These are phyloP conservation scores for Pleurotus salmoneostramineus DNA, from an alignment of 768 basidiomycete genomes.

Conservation along the genomic window DNA sequence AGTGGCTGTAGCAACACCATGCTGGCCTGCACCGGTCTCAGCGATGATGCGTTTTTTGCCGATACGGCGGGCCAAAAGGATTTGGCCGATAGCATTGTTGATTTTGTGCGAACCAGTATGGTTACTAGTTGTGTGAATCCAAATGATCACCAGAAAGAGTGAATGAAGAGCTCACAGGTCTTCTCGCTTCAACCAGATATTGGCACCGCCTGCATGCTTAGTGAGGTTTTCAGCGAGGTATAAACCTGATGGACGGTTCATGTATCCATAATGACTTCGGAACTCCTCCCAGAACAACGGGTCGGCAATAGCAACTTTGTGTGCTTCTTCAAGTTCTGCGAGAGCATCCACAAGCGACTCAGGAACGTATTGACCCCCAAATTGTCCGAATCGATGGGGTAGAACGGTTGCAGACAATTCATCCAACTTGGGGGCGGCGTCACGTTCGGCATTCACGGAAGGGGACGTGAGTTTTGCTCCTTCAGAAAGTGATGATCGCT, in stretches of 20 bases:
- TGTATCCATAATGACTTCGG: constrained; percentile 83
- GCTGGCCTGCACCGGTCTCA: constrained; percentile 98
- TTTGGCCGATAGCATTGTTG: constrained; percentile 98
- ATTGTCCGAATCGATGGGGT: constrained; percentile 87
- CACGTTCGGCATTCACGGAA: constrained; percentile 22
- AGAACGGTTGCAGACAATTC: constrained; percentile 42
- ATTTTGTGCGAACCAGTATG: constrained; percentile 99
- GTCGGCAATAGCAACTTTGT: constrained; percentile 82
- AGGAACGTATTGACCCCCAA: constrained; percentile 97
- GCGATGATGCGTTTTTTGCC: constrained; percentile 98
- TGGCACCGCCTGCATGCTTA: constrained; percentile 86
- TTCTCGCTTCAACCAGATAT: constrained; percentile 97
- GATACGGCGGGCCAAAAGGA: constrained; percentile 87
- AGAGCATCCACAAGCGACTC: constrained; percentile 94
- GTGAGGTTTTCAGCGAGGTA: constrained; percentile 92
- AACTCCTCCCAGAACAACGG: constrained; percentile 93
- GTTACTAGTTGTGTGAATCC: constrained; percentile 47
- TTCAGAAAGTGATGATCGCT: constrained; percentile 23
- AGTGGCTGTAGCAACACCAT: constrained; percentile 98
- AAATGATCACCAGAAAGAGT: not conserved
- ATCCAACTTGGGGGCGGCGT: constrained; percentile 23
- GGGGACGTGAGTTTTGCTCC: constrained; percentile 21
- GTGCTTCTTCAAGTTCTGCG: constrained; percentile 85
- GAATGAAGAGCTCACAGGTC: constrained; percentile 56
- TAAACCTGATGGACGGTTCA: constrained; percentile 89